Evolutionary conservation across 164 flowering plant genomes (phyloP), one percentile per base, ranked within the genome.

Genomic region (Macadamia integrifolia): DNA sequence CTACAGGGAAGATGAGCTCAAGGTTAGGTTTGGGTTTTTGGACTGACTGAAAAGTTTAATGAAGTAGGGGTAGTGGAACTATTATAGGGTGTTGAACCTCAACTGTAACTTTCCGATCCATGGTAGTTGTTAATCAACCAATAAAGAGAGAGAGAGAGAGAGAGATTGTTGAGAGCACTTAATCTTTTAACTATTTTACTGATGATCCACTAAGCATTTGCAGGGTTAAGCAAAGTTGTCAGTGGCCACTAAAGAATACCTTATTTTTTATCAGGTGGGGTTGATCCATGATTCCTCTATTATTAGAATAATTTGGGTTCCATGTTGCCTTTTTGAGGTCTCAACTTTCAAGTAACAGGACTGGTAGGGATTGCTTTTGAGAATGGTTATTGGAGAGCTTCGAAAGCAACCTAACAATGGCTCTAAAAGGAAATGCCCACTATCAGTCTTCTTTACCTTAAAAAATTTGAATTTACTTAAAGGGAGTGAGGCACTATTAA

Each of bases 371-470:
- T 61, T 66, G 59, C 66, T 68, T 72, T 67, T 63, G 17, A 57
- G 56, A 42, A 57, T 44, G 48, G 35, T 15, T 18, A 49, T 29
- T 6, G 18, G 31, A 62, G 66, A 23, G 62, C 17, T 58, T 67
- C 28, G 42, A 72, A 67, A 68, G 68, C 52, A 53, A 56, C 60
- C 29, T 18, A 74, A 17, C 35, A 74, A 73, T 74, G 83, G 76
- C 72, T 65, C 68, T 72, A 69, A 82, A 80, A 75, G 80, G 78
- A 79, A 81, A 82, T 82, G 70, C 87, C 87, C 87, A 84, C 85
- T 81, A 74, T 64, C 63, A 43, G 17, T 8, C 66, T 66, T 61
- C 58, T 66, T 65, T 58, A 46, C 17, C 48, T 56, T 14, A 9
- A 64, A 70, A 17, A 64, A 11, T n/a, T 13, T 32, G 32, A 4